A percentile compares a stretch with the other conserved stretches of the same genome.
Conservation (phyloP, 768 basidiomycete genomes). For the Trichaptum fuscoviolaceum region DNA sequence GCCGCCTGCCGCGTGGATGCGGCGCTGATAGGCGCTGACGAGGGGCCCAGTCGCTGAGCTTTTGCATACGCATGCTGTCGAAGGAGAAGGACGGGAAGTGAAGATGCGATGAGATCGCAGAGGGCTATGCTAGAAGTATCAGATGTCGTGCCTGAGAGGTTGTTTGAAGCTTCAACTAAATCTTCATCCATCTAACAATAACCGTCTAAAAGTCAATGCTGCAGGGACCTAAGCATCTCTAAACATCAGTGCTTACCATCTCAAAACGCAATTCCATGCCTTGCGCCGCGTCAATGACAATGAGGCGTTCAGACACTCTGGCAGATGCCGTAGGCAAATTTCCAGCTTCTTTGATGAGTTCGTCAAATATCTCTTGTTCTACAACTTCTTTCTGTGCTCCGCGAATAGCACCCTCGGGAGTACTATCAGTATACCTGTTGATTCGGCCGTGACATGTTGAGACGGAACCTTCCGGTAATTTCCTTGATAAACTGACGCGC, state of each 20-base stretch:
- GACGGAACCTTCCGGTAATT: conserved; percentile 27
- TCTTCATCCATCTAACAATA: conserved; percentile 24
- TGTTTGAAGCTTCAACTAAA: conserved; percentile 6
- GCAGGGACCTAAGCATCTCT: not conserved
- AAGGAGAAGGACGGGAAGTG: conserved; percentile 59
- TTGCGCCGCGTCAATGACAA: conserved; percentile 73
- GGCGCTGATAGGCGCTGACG: conserved; percentile 22
- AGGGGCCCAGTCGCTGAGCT: conserved; percentile 29
- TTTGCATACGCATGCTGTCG: conserved; percentile 52
- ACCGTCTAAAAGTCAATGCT: not conserved
- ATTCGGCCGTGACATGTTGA: conserved; percentile 32
- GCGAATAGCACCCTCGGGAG: conserved; percentile 48
- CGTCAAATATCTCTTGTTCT: conserved; percentile 75
- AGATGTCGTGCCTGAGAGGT: not conserved
- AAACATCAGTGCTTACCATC: conserved; percentile 41
- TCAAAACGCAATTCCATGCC: conserved; percentile 67
- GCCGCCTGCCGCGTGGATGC: conserved; percentile 19
- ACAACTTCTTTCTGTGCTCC: conserved; percentile 66
- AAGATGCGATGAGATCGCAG: conserved; percentile 66
- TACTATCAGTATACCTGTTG: conserved; percentile 14
- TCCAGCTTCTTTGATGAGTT: conserved; percentile 73
- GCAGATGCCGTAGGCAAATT: conserved; percentile 70
- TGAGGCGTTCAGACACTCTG: conserved; percentile 71
- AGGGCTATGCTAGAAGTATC: not conserved
- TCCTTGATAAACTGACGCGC: conserved; percentile 46